Conservation (phyloP, 495 filamentous ascomycete genomes). For the Jackrogersella minutella region DNA sequence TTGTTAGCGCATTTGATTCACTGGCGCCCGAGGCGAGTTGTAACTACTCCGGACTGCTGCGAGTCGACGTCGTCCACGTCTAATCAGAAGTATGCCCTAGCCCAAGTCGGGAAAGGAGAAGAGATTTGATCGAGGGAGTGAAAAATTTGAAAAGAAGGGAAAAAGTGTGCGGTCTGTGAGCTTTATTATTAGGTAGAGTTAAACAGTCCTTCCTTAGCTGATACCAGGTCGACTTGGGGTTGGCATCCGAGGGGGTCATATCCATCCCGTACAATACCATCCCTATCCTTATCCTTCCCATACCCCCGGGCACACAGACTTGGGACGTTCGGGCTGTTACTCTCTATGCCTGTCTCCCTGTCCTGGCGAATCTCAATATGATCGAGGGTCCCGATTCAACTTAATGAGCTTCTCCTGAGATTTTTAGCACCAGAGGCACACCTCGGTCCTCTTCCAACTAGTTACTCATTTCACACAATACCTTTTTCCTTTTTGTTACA, state of each 20-base stretch:
- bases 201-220: conserved; percentile 3
- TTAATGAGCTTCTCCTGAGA: conserved; percentile 33
- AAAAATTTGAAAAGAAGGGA: conserved; percentile 13
- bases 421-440: conserved; percentile 25
- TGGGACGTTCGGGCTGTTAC: conserved; percentile 31
- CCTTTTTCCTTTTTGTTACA: conserved; percentile 2
- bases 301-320: conserved; percentile 26
- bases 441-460: conserved; percentile 23
- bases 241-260: conserved; percentile 19
- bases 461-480: conserved; percentile 29
- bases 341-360: conserved; percentile 26
- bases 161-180: conserved; percentile 2
- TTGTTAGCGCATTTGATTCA: conserved; percentile 21
- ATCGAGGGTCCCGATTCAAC: conserved; percentile 36
- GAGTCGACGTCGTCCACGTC: conserved; percentile 22
- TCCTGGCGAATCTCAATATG: conserved; percentile 38
- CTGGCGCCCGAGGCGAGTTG: conserved; percentile 15
- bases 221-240: conserved; percentile 22
- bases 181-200: background rate
- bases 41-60: conserved; percentile 10
- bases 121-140: conserved; percentile 1
- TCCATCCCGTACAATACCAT: conserved; percentile 19
- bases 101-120: conserved; percentile 22
- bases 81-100: conserved; percentile 16
- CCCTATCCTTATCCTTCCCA: conserved; percentile 34